Evolutionary conservation across 495 filamentous ascomycete genomes (phyloP).

Genomic region (Penicillium soppii): DNA sequence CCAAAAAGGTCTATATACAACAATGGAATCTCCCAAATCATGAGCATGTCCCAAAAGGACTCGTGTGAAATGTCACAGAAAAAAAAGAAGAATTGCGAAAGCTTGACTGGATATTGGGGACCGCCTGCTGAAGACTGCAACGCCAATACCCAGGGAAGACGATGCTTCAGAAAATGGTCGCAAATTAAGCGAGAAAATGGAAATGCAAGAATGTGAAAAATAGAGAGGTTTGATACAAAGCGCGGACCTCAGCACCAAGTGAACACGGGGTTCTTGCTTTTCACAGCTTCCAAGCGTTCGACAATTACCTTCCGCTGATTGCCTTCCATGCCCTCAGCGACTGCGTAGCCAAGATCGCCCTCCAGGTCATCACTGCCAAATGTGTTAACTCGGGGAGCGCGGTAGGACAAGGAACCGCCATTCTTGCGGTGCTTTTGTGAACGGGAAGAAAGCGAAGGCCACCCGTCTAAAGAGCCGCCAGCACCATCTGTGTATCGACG

Average conservation of each 20-base stretch:
- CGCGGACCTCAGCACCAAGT: slow-evolving; percentile 76
- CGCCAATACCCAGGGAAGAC: slow-evolving; percentile 1
- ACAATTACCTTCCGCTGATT: slow-evolving; percentile 92
- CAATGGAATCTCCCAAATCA: slow-evolving; percentile 25
- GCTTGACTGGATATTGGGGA: slow-evolving; percentile 1
- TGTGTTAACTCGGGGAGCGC: slow-evolving; percentile 28
- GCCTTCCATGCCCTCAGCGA: slow-evolving; percentile 88
- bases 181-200: slow-evolving; percentile 16
- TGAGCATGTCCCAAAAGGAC: slow-evolving; percentile 20
- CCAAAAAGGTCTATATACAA: slow-evolving; percentile 36
- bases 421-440: slow-evolving; percentile 39
- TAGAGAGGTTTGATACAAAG: background rate
- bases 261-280: slow-evolving; percentile 92
- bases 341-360: slow-evolving; percentile 91
- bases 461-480: slow-evolving; percentile 37
- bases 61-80: slow-evolving; percentile 10
- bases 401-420: slow-evolving; percentile 41
- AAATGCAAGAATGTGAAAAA: slow-evolving; percentile 15
- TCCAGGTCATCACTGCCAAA: slow-evolving; percentile 76
- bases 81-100: slow-evolving; percentile 2
- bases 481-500: slow-evolving; percentile 30
- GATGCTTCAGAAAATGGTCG: slow-evolving; percentile 20
- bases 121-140: background rate
- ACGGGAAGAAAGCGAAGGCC: slow-evolving; percentile 38
- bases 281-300: slow-evolving; percentile 90